Percentiles rank a stretch among this genome's conserved stretches.
Evolutionary conservation across 2,329 filamentous ascomycete species (phyloP).

Genomic region (Diplodia corticola): DNA sequence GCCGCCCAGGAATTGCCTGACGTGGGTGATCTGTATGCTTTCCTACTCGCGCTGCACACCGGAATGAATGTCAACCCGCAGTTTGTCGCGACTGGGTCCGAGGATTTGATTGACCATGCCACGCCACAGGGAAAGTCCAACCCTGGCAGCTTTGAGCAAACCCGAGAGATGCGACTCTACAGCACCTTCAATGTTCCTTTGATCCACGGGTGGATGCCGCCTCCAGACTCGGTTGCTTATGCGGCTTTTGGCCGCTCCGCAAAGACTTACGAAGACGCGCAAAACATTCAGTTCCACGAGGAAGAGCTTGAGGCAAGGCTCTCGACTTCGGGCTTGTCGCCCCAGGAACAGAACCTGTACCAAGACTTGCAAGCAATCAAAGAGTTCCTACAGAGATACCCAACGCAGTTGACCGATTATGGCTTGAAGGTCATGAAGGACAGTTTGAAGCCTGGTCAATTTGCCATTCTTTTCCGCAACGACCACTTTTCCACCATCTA

Average conservation of each 20-base stretch:
- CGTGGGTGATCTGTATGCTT: constrained; percentile 82
- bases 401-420: constrained; percentile 82
- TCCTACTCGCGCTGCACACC: constrained; percentile 84
- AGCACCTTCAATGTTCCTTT: constrained; percentile 84
- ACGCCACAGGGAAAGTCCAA: constrained; percentile 30
- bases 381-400: constrained; percentile 73
- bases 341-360: constrained; percentile 75
- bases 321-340: constrained; percentile 60
- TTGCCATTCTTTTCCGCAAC: constrained; percentile 93
- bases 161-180: constrained; percentile 86
- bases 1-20: constrained; percentile 72
- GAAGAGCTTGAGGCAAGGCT: constrained; percentile 86
- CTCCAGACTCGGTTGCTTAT: constrained; percentile 65
- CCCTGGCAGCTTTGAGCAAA: constrained; percentile 82
- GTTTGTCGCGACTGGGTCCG: constrained; percentile 58
- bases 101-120: constrained; percentile 36
- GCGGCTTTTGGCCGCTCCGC: constrained; percentile 72
- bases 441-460: constrained; percentile 70
- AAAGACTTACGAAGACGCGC: constrained; percentile 85
- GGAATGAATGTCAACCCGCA: constrained; percentile 98
- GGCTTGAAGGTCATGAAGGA: constrained; percentile 74
- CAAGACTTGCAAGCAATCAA: constrained; percentile 85
- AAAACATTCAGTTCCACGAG: constrained; percentile 83
- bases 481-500: constrained; percentile 96
- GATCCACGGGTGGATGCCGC: constrained; percentile 89